These are phyloP conservation scores for Phytomonas francai DNA, from an alignment of 208 protist genomes.

Conservation along the genomic window DNA sequence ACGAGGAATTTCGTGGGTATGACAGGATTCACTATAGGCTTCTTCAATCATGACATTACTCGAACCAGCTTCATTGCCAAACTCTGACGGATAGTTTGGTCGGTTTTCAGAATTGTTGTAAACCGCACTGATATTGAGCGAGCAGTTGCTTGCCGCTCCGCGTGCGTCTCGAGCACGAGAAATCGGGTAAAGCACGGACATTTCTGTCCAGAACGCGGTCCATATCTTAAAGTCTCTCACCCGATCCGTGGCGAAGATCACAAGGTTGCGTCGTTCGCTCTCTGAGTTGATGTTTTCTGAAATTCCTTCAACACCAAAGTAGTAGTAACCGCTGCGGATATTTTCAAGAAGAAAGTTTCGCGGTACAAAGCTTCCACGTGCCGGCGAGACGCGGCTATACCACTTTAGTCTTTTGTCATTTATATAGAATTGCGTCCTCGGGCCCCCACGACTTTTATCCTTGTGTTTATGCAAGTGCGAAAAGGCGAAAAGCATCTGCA, in stretches of 20 bases:
- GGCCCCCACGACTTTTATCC: not conserved
- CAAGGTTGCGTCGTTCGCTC: constrained; percentile 19
- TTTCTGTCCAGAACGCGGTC: constrained; percentile 31
- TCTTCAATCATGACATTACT: too few species aligned
- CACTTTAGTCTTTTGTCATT: too few species aligned
- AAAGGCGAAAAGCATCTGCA: constrained; percentile 42
- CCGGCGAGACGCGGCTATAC: too few species aligned
- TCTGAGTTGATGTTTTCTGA: constrained; percentile 6
- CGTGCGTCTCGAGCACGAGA: constrained; percentile 12
- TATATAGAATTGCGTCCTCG: too few species aligned
- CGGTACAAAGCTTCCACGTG: constrained; percentile 11
- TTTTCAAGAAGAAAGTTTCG: constrained; percentile 8
- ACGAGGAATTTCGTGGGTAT: too few species aligned
- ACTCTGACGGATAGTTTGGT: too few species aligned
- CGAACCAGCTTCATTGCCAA: too few species aligned
- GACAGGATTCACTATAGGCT: too few species aligned
- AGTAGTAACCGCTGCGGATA: constrained; percentile 24
- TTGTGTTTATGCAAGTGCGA: constrained; percentile 29
- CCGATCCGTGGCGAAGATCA: constrained; percentile 38
- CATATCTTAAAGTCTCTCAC: constrained; percentile 29
- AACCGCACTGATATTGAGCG: too few species aligned
- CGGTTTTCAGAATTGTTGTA: too few species aligned
- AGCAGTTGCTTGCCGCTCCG: constrained; percentile 3
- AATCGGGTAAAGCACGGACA: constrained; percentile 25
- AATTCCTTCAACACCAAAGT: constrained; percentile 47